Evolutionary conservation across 1,284 basidiomycete genomes (phyloP).

Genomic region (Pascua sp.): DNA sequence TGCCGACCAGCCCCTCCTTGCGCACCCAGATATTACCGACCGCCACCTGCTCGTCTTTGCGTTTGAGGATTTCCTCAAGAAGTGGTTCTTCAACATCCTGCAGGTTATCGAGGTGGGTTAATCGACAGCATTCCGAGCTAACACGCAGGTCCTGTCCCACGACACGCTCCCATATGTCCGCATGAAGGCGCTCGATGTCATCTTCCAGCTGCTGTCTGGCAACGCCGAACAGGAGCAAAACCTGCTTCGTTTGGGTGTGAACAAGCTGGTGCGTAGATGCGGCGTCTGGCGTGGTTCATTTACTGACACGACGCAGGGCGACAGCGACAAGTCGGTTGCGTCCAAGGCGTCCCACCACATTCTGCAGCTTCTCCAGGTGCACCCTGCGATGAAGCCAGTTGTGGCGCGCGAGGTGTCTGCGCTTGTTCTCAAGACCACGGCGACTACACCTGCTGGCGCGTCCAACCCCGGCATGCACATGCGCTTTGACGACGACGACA

Average conservation of each 20-base stretch:
- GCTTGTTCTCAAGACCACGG: constrained; percentile 64
- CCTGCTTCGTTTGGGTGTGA: constrained; percentile 82
- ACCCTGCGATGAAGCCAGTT: constrained; percentile 91
- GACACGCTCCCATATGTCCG: constrained; percentile 87
- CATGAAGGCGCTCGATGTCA: constrained; percentile 69
- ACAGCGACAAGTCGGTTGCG: constrained; percentile 81
- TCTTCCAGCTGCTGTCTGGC: constrained; percentile 75
- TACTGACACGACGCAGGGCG: constrained; percentile 53
- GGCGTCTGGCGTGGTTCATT: too few relatives aligned
- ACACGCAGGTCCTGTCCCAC: constrained; percentile 66
- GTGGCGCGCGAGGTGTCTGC: constrained; percentile 82
- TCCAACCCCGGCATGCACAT: constrained; percentile 36
- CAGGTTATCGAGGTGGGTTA: constrained; percentile 76
- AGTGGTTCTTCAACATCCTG: constrained; percentile 89
- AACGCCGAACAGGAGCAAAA: constrained; percentile 99
- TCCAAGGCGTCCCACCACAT: constrained; percentile 87
- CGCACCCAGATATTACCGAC: constrained; percentile 66
- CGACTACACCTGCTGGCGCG: constrained; percentile 52
- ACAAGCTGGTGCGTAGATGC: constrained; percentile 62
- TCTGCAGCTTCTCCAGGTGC: constrained; percentile 81
- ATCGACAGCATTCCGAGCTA: background rate
- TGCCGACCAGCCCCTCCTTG: constrained; percentile 75
- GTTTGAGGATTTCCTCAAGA: constrained; percentile 97
- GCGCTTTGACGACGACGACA: constrained; percentile 49
- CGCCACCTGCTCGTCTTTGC: constrained; percentile 76